phyloP scores from a whole-genome alignment of 495 filamentous ascomycete species.

The Lepidopterella palustris region DNA sequence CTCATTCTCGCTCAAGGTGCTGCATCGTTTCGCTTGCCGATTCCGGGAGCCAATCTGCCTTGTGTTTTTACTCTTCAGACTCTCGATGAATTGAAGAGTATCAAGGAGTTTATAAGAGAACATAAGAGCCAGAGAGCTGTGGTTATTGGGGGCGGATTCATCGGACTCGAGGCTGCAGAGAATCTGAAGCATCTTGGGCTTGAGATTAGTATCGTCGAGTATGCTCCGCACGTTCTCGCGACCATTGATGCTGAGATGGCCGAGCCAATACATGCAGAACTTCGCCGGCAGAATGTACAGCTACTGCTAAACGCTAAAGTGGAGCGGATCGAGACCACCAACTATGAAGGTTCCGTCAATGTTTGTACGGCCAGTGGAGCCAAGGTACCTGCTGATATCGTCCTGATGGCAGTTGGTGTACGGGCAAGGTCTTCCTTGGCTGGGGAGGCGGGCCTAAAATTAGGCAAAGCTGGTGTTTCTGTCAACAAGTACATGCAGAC shows the following conservation, averaged over 20 bases:
- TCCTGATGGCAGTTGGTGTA: constrained; percentile 28
- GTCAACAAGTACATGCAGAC: constrained; percentile 34
- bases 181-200: constrained; percentile 51
- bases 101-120: constrained; percentile 20
- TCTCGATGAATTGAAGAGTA: constrained; percentile 25
- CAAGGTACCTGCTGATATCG: constrained; percentile 19
- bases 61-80: constrained; percentile 33
- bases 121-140: constrained; percentile 12
- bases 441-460: constrained; percentile 23
- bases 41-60: constrained; percentile 14
- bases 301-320: constrained; percentile 21
- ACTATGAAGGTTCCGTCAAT: no score
- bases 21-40: constrained; percentile 16
- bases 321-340: constrained; percentile 20
- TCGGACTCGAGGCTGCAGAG: constrained; percentile 37
- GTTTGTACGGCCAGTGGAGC: constrained; percentile 2
- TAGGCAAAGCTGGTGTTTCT: constrained; percentile 24
- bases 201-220: constrained; percentile 38
- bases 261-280: constrained; percentile 26
- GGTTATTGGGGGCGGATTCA: constrained; percentile 35
- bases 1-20: constrained; percentile 31
- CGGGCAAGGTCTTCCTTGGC: constrained; percentile 26
- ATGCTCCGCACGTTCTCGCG: constrained; percentile 29
- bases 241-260: constrained; percentile 32
- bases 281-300: constrained; percentile 24